Base-by-base conservation (phyloP, 2,329 filamentous ascomycete species). In the Ophiostoma sp. region DNA sequence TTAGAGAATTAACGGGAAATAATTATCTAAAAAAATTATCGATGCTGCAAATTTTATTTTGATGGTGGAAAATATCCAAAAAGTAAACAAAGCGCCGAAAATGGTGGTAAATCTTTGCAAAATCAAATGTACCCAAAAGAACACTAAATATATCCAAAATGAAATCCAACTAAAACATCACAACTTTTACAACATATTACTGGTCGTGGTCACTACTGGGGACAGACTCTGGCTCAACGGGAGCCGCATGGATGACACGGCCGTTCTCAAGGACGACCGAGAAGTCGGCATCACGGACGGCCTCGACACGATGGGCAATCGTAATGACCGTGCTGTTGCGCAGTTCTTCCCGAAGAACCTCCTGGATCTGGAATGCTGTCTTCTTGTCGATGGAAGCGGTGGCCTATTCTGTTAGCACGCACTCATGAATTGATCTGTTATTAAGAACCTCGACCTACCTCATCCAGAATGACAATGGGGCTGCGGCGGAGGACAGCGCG, bases 221-320 rank as follows among this genome's bases (percentile, higher is more conserved):
- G 19, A 8, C 7, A 25, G 61, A 45, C n/a, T 28, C 61, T 15
- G 61, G 61, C 22, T 68, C 25, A 11, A 74, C 73, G 4, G 73
- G 70, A 2, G 64, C 73, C 0, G 76, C 76, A 11, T 75, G 72
- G 0, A 88, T 80, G 0, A 90, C 84, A 19, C 80, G 79, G 1
- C 88, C 88, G 17, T 81, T 81, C 45, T 89, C 87, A 64, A 90
- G 77, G 39, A 87, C 80, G 66, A 90, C 79, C 72, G 85, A 87
- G 78, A 85, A 90, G 69, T 86, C 84, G 0, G 88, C 88, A 74
- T 88, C 87, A 75, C 84, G 83, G 11, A 92, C 90, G 0, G 89
- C 90, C 79, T 90, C 87, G 1, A 90, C 81, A 1, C 89, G 84
- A 79, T 91, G 89, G n/a, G 89, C 89, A 78, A 91, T 90, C 0